A percentile compares a stretch with the other conserved stretches of the same genome.
phyloP scores from a whole-genome alignment of 2,329 filamentous ascomycete genomes.

The Trichoderma sp. region DNA sequence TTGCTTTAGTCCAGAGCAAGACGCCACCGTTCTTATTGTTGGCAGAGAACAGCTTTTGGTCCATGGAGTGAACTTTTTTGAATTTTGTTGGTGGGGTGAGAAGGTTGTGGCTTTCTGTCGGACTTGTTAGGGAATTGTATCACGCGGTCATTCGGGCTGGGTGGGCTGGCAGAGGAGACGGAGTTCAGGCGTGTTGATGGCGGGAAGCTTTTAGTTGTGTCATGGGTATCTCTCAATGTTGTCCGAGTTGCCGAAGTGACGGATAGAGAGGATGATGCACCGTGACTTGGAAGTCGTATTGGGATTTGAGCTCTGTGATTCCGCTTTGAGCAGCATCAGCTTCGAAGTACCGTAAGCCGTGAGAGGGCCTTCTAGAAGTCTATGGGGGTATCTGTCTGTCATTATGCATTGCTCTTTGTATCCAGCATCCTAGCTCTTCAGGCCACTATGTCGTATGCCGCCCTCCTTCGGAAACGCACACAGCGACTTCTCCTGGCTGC shows the following conservation, averaged over 20 bases:
- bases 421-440: neutral
- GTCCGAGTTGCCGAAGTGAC: neutral
- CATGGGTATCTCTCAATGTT: neutral
- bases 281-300: neutral
- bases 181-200: too few species aligned
- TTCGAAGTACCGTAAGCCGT: too few species aligned
- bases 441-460: neutral
- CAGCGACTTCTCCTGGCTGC: neutral
- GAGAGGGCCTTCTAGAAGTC: neutral
- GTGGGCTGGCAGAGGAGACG: too few species aligned
- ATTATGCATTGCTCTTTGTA: neutral
- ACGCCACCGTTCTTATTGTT: neutral
- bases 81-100: neutral
- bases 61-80: neutral
- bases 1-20: neutral
- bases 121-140: too few species aligned
- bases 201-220: too few species aligned
- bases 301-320: neutral
- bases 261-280: conserved; percentile 5
- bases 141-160: too few species aligned
- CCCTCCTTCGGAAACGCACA: neutral
- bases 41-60: neutral
- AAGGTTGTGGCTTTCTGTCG: neutral
- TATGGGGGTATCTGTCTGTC: conserved; percentile 8
- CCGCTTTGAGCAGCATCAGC: too few species aligned